Evolutionary conservation across 2,329 filamentous ascomycete genomes (phyloP).

Genomic region (Samsoniella hepiali): DNA sequence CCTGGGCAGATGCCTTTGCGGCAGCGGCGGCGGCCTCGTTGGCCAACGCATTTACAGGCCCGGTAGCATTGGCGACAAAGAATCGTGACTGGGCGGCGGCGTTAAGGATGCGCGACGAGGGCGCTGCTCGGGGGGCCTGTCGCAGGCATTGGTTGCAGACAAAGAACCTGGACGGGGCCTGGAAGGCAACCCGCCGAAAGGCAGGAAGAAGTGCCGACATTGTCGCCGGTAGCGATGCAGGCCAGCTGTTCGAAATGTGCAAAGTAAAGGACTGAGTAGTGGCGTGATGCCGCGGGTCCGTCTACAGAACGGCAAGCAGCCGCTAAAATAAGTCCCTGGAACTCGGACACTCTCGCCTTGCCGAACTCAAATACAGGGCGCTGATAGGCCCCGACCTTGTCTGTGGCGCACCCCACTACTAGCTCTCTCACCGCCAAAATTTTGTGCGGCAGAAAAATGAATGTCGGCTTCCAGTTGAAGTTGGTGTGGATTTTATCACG

Average conservation of each 20-base stretch:
- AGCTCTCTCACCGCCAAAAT: conserved; percentile 32
- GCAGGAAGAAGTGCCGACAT: conserved; percentile 45
- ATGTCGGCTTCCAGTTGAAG: conserved; percentile 3
- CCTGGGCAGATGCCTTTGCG: conserved; percentile 24
- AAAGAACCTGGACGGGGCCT: conserved; percentile 39
- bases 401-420: conserved; percentile 26
- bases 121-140: conserved; percentile 30
- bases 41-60: conserved; percentile 29
- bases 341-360: conserved; percentile 14
- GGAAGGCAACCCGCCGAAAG: conserved; percentile 40
- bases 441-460: conserved; percentile 31
- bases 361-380: conserved; percentile 16
- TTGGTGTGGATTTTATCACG: background rate
- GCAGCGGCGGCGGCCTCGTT: conserved; percentile 29
- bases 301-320: background rate
- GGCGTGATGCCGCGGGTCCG: conserved; percentile 1
- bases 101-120: conserved; percentile 41
- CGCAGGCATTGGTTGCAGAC: conserved; percentile 50
- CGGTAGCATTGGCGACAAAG: conserved; percentile 35
- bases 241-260: background rate
- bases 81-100: conserved; percentile 38
- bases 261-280: conserved; percentile 20
- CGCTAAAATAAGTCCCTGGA: conserved; percentile 9
- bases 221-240: conserved; percentile 19
- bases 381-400: conserved; percentile 30